A percentile compares a stretch with the other conserved stretches of the same genome.
phyloP scores from a whole-genome alignment of 768 basidiomycete genomes.

The Boletus rubroflammeus region DNA sequence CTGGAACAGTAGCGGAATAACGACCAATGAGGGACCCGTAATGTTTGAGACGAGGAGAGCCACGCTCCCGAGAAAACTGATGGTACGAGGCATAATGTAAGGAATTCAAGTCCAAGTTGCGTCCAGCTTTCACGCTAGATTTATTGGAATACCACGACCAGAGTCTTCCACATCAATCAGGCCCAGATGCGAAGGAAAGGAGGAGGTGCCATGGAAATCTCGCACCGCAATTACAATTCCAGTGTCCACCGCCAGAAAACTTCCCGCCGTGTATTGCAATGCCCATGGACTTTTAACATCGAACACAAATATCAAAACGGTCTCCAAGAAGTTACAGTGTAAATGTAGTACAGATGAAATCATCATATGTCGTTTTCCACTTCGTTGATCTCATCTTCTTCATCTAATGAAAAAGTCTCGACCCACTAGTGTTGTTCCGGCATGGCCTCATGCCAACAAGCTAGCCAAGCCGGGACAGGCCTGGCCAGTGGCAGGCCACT shows the following conservation, averaged over 20 bases:
- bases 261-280: no score
- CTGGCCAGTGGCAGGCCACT: no score
- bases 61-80: constrained; percentile 21
- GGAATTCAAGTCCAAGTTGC: neutral
- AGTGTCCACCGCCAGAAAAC: no score
- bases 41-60: constrained; percentile 27
- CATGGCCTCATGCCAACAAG: no score
- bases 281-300: no score
- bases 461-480: no score
- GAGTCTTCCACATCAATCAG: neutral
- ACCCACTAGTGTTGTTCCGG: no score
- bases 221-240: no score
- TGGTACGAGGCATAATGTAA: constrained; percentile 21
- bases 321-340: no score
- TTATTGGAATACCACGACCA: neutral
- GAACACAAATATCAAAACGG: neutral
- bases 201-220: neutral
- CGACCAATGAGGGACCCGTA: constrained; percentile 21
- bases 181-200: neutral
- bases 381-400: neutral
- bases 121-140: neutral
- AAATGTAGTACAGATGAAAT: no score
- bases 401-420: no score
- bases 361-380: no score
- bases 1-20: constrained; percentile 22